Conservation (phyloP, 2,329 filamentous ascomycete species). For the Penicillium sp. region DNA sequence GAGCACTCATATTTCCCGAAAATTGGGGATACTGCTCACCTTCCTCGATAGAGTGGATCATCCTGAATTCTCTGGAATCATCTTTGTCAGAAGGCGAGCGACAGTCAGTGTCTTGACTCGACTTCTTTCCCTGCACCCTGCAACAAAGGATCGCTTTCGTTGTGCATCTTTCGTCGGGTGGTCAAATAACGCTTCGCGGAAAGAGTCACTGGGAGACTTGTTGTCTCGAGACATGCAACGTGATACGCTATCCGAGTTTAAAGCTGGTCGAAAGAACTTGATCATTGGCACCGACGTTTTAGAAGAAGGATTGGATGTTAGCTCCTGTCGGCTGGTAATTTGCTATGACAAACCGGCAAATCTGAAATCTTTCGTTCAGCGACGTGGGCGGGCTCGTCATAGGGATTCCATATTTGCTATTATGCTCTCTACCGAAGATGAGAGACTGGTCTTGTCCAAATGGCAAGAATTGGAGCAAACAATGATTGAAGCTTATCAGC, state of each 20-base stretch:
- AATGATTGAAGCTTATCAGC: constrained; percentile 72
- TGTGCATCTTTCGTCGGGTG: constrained; percentile 50
- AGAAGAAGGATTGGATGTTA: constrained; percentile 64
- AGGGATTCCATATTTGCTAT: constrained; percentile 58
- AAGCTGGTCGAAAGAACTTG: constrained; percentile 56
- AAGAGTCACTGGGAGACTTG: constrained; percentile 53
- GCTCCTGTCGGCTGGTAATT: constrained; percentile 65
- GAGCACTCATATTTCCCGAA: constrained; percentile 53
- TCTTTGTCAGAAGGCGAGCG: constrained; percentile 68
- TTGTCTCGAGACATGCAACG: constrained; percentile 51
- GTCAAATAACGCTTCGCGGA: constrained; percentile 46
- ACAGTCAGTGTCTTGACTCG: constrained; percentile 63
- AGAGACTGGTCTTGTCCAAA: constrained; percentile 41
- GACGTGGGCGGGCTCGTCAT: constrained; percentile 64
- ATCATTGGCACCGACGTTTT: constrained; percentile 61
- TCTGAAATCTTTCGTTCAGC: constrained; percentile 66
- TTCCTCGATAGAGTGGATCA: constrained; percentile 50
- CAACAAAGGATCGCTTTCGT: constrained; percentile 49
- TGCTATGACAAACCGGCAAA: constrained; percentile 65
- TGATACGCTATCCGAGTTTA: constrained; percentile 57
- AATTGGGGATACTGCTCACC: constrained; percentile 59
- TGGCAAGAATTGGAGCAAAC: constrained; percentile 70
- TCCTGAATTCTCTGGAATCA: constrained; percentile 58
- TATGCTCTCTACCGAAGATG: constrained; percentile 46
- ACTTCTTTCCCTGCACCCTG: constrained; percentile 58